phyloP scores from a whole-genome alignment of 345 rosid species.

The Gossypium sturtianum region DNA sequence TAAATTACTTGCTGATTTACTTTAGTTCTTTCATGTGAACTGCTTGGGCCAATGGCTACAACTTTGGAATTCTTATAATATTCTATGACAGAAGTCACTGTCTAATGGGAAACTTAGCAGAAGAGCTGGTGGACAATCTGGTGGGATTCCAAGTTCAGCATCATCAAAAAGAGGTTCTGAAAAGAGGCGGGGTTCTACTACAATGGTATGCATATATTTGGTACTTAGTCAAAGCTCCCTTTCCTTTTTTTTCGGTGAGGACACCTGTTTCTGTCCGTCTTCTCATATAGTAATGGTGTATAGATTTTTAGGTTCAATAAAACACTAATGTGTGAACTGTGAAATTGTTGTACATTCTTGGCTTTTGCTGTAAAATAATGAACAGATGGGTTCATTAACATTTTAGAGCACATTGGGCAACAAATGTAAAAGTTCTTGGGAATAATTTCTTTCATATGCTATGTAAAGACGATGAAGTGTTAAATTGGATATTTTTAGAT shows the following conservation, averaged over 20 bases:
- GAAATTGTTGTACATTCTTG: background rate
- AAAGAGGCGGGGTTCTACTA: constrained; percentile 44
- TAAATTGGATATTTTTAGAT: background rate
- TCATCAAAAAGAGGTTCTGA: constrained; percentile 51
- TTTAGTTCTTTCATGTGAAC: background rate
- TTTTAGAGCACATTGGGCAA: background rate
- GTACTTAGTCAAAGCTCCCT: background rate
- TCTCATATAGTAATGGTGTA: background rate
- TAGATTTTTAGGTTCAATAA: background rate
- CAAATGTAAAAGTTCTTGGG: background rate
- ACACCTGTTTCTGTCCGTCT: background rate
- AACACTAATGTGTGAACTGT: background rate
- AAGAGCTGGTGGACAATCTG: constrained; percentile 41
- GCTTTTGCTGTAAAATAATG: background rate
- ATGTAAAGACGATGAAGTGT: background rate
- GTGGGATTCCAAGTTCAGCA: constrained; percentile 38
- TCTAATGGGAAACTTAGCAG: constrained; percentile 41
- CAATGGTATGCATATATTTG: constrained; percentile 30
- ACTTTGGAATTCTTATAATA: background rate
- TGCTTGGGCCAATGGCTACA: background rate
- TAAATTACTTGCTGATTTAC: background rate
- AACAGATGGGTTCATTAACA: background rate
- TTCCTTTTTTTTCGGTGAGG: background rate
- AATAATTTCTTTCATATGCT: background rate
- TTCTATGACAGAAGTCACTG: constrained; percentile 37